Evolutionary conservation across 176 grass and related monocot species (phyloP).

Genomic region (bread wheat (Triticum aestivum)): IWGSC_CS_RefSeq_v2.1 NC_057794.1:79455957-79456456

Average conservation of each 20-base stretch:
- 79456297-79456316: background rate
- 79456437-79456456: background rate
- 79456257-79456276: conserved; percentile 42
- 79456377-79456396: background rate
- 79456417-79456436: background rate
- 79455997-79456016: conserved; percentile 35
- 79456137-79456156: conserved; percentile 18
- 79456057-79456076: background rate
- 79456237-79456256: background rate
- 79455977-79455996: conserved; percentile 9
- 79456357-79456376: background rate
- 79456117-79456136: background rate
- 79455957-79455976: conserved; percentile 48
- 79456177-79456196: conserved; percentile 19
- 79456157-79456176: conserved; percentile 29
- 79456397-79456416: background rate
- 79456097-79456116: background rate
- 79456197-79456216: conserved; percentile 13
- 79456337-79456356: background rate
- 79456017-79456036: conserved; percentile 29
- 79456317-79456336: background rate
- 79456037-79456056: conserved; percentile 15
- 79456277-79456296: conserved; percentile 50
- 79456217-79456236: conserved; percentile 9
- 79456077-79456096: background rate